Conservation (phyloP, 176 grass and related monocot species). For the Eleusine coracana region DNA sequence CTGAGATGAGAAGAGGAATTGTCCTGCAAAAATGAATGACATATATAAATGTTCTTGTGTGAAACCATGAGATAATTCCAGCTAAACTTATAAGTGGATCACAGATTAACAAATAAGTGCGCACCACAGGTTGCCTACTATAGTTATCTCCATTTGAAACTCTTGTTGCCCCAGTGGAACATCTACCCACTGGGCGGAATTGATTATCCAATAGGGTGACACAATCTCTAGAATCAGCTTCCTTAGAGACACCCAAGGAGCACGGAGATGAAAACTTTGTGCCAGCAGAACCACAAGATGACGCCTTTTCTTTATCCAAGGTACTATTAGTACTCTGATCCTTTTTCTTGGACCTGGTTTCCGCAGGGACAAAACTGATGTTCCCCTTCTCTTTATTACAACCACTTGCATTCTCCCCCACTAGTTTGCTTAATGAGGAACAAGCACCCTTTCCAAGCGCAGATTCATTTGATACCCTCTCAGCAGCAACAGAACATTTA, state of each 20-base stretch:
- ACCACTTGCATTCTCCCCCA: slow-evolving; percentile 30
- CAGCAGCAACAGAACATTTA: slow-evolving; percentile 43
- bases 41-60: slow-evolving; percentile 12
- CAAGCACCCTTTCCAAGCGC: slow-evolving; percentile 45
- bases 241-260: slow-evolving; percentile 52
- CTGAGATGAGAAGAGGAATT: slow-evolving; percentile 39
- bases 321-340: slow-evolving; percentile 42
- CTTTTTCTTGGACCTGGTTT: slow-evolving; percentile 51
- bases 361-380: slow-evolving; percentile 15
- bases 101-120: slow-evolving; percentile 36
- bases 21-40: slow-evolving; percentile 56
- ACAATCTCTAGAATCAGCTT: slow-evolving; percentile 53
- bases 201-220: slow-evolving; percentile 50
- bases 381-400: slow-evolving; percentile 45
- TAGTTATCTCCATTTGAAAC: slow-evolving; percentile 41
- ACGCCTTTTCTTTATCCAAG: slow-evolving; percentile 66
- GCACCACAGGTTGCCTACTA: slow-evolving; percentile 51
- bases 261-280: slow-evolving; percentile 54
- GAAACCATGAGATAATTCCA: slow-evolving; percentile 32
- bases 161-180: slow-evolving; percentile 29
- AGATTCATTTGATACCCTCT: slow-evolving; percentile 51
- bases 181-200: slow-evolving; percentile 38
- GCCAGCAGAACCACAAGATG: slow-evolving; percentile 85
- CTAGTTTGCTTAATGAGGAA: slow-evolving; percentile 50
- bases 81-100: slow-evolving; percentile 33